These are phyloP conservation scores for Aegilops tauschii DNA, from an alignment of 176 grass and related monocot genomes.

Conservation along the genomic window DNA sequence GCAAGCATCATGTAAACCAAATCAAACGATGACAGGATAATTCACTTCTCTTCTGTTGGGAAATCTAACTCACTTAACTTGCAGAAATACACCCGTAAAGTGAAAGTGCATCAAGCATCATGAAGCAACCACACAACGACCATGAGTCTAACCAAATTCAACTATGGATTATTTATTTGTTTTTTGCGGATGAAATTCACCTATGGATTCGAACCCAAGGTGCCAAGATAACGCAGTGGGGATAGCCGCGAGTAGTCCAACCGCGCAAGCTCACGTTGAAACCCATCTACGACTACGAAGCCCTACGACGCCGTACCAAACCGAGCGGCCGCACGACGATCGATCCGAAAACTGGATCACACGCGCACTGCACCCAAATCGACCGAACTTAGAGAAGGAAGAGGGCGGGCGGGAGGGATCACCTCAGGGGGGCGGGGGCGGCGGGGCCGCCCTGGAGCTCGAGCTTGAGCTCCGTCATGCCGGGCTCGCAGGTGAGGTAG, in stretches of 20 bases:
- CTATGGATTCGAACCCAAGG: background rate
- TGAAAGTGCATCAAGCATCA: no score
- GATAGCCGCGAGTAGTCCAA: background rate
- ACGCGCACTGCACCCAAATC: background rate
- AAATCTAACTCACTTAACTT: no score
- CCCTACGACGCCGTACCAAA: background rate
- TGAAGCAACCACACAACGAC: no score
- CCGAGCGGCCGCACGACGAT: background rate
- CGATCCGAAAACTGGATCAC: no score
- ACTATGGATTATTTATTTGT: no score
- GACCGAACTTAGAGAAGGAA: background rate
- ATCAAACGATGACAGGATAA: no score
- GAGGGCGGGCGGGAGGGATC: background rate
- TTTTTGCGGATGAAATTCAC: background rate
- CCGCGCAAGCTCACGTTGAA: background rate
- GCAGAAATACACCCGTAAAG: no score
- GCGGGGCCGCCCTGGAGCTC: constrained; percentile 23
- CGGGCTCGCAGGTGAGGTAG: constrained; percentile 47
- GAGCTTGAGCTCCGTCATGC: constrained; percentile 48
- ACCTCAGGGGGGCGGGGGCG: background rate
- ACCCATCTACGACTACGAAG: background rate
- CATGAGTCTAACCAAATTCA: no score
- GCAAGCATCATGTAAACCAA: no score
- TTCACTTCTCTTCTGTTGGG: no score
- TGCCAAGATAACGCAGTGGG: background rate